These are phyloP conservation scores for Heritiera fomes DNA, from an alignment of 345 rosid genomes.

Conservation along the genomic window DNA sequence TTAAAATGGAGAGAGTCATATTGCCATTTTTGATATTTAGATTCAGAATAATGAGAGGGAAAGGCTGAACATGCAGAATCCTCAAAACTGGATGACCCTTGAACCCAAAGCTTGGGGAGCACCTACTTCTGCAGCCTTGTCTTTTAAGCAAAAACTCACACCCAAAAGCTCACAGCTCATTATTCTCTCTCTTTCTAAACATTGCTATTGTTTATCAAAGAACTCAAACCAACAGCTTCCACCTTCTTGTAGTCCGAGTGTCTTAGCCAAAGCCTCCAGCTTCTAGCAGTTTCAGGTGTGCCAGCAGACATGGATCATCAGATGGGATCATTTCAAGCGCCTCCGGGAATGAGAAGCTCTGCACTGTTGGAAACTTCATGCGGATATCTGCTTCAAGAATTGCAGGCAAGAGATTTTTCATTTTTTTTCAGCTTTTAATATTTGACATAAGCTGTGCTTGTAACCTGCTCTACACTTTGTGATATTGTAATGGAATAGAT, in stretches of 20 bases:
- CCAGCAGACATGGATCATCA: constrained; percentile 17
- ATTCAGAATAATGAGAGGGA: constrained; percentile 9
- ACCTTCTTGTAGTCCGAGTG: constrained; percentile 24
- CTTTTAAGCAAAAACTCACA: constrained; percentile 58
- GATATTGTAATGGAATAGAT: constrained; percentile 46
- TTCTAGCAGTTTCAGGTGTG: neutral
- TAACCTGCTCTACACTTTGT: constrained; percentile 1
- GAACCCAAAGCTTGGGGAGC: constrained; percentile 63
- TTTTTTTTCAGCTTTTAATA: neutral
- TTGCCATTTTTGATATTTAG: neutral
- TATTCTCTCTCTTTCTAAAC: constrained; percentile 24
- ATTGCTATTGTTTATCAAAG: constrained; percentile 32
- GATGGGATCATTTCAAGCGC: constrained; percentile 75
- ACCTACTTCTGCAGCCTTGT: constrained; percentile 75
- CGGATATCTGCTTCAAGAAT: constrained; percentile 82
- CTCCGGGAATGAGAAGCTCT: constrained; percentile 64
- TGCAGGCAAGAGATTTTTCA: constrained; percentile 60
- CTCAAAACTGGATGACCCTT: constrained; percentile 55
- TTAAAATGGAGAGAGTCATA: neutral
- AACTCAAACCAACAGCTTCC: constrained; percentile 30
- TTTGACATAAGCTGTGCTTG: constrained; percentile 2
- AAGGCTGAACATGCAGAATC: constrained; percentile 31
- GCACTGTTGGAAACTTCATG: constrained; percentile 72
- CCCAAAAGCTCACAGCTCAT: constrained; percentile 40
- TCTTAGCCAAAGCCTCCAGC: constrained; percentile 23